Evolutionary conservation across 2,329 filamentous ascomycete species (phyloP).

Genomic region (Triangularia verruculosa): DNA sequence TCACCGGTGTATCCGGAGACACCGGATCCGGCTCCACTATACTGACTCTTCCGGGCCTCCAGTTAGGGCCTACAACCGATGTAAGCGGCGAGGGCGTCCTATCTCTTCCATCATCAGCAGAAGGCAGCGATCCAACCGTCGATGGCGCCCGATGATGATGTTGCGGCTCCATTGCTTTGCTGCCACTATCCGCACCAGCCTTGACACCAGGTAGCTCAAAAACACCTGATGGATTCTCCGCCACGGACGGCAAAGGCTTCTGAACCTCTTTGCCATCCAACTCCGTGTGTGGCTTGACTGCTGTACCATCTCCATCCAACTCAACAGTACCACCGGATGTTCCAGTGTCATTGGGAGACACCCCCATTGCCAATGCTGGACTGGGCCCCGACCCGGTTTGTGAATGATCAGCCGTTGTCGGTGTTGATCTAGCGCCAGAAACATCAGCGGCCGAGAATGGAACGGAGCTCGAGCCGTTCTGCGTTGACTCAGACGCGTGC

Average conservation of each 20-base stretch:
- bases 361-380: constrained; percentile 1
- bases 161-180: neutral
- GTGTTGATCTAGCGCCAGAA: constrained; percentile 14
- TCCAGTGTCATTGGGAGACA: constrained; percentile 4
- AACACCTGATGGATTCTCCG: constrained; percentile 23
- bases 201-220: constrained; percentile 30
- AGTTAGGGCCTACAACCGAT: constrained; percentile 28
- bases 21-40: constrained; percentile 27
- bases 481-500: constrained; percentile 17
- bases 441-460: constrained; percentile 26
- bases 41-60: constrained; percentile 22
- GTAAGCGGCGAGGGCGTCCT: constrained; percentile 28
- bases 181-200: constrained; percentile 4
- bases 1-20: constrained; percentile 26
- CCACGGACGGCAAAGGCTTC: constrained; percentile 11
- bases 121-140: constrained; percentile 13
- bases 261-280: constrained; percentile 26
- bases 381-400: constrained; percentile 7
- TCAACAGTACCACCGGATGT: constrained; percentile 18
- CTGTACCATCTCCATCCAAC: constrained; percentile 42
- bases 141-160: constrained; percentile 16
- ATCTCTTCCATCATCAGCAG: constrained; percentile 14
- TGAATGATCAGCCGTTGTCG: constrained; percentile 1
- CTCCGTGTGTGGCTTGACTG: constrained; percentile 40
- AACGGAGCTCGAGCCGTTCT: constrained; percentile 20